Evolutionary conservation across 768 basidiomycete species (phyloP).

Genomic region (Pilatotrama ljubarskyi): DNA sequence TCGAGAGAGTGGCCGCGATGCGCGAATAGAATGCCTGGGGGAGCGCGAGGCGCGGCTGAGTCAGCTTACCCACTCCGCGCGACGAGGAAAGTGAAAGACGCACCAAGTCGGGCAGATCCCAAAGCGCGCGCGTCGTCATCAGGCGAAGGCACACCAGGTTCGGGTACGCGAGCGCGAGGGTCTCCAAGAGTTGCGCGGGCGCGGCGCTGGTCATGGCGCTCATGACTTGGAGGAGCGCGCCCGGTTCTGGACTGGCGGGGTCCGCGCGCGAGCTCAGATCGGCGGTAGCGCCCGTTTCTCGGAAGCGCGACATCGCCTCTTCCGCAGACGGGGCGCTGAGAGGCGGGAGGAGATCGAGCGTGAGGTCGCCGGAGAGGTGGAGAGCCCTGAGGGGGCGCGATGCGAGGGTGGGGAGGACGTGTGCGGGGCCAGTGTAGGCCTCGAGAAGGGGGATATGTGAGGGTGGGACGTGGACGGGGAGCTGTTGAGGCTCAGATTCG

Average conservation of each 20-base stretch:
- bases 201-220: conserved; percentile 59
- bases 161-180: conserved; percentile 57
- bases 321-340: conserved; percentile 23
- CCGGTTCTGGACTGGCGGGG: background rate
- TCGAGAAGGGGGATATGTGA: conserved; percentile 45
- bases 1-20: conserved; percentile 56
- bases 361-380: conserved; percentile 60
- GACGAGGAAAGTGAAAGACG: conserved; percentile 17
- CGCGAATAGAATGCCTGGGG: conserved; percentile 62
- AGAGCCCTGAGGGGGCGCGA: conserved; percentile 66
- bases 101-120: conserved; percentile 35
- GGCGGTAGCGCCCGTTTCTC: background rate
- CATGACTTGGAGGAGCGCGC: conserved; percentile 48
- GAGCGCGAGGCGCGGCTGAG: background rate
- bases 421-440: conserved; percentile 62
- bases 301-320: conserved; percentile 11
- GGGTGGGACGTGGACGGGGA: conserved; percentile 27
- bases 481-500: conserved; percentile 16
- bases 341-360: conserved; percentile 55
- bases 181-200: conserved; percentile 57
- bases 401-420: conserved; percentile 59
- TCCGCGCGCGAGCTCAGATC: background rate
- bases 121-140: conserved; percentile 43
- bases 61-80: background rate
- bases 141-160: conserved; percentile 66